Evolutionary conservation across 345 rosid species (phyloP).

Genomic region (Aquilaria yunnanensis): DNA sequence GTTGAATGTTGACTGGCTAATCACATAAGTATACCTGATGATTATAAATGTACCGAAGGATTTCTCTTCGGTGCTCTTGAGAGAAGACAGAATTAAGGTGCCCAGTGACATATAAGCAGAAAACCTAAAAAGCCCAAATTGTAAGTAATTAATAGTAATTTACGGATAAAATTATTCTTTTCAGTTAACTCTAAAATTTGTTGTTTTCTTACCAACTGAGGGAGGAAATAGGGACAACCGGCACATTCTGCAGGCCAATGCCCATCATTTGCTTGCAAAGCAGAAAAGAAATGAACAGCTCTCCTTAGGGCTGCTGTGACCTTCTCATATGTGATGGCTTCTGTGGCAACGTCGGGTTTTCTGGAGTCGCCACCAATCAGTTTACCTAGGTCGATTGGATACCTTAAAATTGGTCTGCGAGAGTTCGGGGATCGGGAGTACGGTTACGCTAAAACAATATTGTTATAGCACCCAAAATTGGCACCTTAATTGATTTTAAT

Average conservation of each 20-base stretch:
- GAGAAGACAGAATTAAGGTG: constrained; percentile 26
- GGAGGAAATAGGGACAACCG: constrained; percentile 47
- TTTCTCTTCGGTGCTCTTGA: constrained; percentile 29
- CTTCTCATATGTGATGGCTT: constrained; percentile 33
- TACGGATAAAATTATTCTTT: no score
- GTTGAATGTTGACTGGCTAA: no score
- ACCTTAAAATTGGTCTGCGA: no score
- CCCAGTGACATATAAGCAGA: constrained; percentile 31
- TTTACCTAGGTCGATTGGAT: no score
- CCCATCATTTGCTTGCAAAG: constrained; percentile 43
- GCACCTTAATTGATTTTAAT: no score
- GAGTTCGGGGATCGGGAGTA: no score
- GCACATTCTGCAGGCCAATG: constrained; percentile 64
- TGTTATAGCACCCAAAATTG: no score
- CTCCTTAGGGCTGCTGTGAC: constrained; percentile 34
- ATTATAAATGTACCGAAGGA: constrained; percentile 30
- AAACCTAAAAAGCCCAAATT: constrained; percentile 13
- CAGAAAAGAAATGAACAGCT: constrained; percentile 37
- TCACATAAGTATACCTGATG: constrained; percentile 25
- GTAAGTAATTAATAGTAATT: neutral
- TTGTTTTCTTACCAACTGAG: constrained; percentile 35
- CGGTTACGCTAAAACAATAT: no score
- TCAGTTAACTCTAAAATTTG: neutral
- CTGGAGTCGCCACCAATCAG: no score
- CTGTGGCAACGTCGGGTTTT: no score